These are phyloP conservation scores for Coniferiporia weirii DNA, from an alignment of 1,284 basidiomycete species.

Conservation along the genomic window DNA sequence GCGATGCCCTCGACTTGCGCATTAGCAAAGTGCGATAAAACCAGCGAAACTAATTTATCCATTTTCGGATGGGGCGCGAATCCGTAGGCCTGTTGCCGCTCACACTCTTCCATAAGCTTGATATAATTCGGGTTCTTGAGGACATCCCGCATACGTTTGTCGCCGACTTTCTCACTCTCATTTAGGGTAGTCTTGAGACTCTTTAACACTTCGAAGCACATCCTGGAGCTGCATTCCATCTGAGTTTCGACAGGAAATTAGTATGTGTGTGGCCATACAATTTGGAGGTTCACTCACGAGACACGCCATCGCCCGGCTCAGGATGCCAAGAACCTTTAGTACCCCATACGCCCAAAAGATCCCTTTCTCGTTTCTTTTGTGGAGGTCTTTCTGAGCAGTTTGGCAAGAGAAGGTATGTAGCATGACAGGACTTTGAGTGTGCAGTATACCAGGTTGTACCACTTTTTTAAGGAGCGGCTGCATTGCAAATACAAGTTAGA, in stretches of 20 bases:
- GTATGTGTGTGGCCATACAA: background rate
- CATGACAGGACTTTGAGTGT: slow-evolving; percentile 34
- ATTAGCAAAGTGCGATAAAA: slow-evolving; percentile 77
- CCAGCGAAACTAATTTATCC: slow-evolving; percentile 71
- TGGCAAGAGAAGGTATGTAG: slow-evolving; percentile 55
- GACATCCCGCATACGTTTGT: slow-evolving; percentile 35
- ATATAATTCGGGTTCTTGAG: slow-evolving; percentile 56
- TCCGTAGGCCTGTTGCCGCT: slow-evolving; percentile 45
- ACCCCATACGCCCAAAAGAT: slow-evolving; percentile 38
- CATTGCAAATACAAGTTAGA: background rate
- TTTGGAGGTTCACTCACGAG: slow-evolving; percentile 44
- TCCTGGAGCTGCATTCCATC: slow-evolving; percentile 78
- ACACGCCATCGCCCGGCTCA: slow-evolving; percentile 79
- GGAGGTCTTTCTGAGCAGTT: slow-evolving; percentile 32
- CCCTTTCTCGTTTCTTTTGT: slow-evolving; percentile 25
- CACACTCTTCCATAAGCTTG: slow-evolving; percentile 59
- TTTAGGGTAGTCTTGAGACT: slow-evolving; percentile 31
- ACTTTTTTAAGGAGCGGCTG: slow-evolving; percentile 27
- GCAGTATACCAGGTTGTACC: slow-evolving; percentile 25
- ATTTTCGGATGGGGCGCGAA: slow-evolving; percentile 88
- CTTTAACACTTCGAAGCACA: slow-evolving; percentile 66
- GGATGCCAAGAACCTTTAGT: slow-evolving; percentile 43
- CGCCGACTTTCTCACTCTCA: slow-evolving; percentile 26
- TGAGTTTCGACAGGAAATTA: slow-evolving; percentile 27
- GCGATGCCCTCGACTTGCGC: slow-evolving; percentile 47